These are phyloP conservation scores for Penicillium sp. DNA, from an alignment of 2,329 filamentous ascomycete species.

Conservation along the genomic window DNA sequence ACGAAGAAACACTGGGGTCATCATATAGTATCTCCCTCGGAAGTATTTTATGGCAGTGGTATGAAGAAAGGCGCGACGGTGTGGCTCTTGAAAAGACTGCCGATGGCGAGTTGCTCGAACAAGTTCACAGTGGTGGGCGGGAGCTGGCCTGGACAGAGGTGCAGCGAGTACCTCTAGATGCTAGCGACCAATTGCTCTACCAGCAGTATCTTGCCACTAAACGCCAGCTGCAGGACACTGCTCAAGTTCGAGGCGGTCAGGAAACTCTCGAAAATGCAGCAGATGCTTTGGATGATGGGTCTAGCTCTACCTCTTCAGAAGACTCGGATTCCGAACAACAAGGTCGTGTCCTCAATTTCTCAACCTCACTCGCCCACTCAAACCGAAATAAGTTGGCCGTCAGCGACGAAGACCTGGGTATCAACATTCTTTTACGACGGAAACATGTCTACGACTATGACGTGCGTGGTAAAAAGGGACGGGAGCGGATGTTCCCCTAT, in stretches of 20 bases:
- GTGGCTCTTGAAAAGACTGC: conserved; percentile 58
- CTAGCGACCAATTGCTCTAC: conserved; percentile 75
- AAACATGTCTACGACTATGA: conserved; percentile 94
- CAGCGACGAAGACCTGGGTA: conserved; percentile 84
- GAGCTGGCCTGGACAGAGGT: conserved; percentile 62
- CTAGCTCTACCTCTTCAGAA: conserved; percentile 83
- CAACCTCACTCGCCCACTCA: conserved; percentile 78
- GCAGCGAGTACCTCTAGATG: conserved; percentile 65
- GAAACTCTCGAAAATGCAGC: conserved; percentile 71
- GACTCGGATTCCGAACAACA: conserved; percentile 88
- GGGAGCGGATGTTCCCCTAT: conserved; percentile 89
- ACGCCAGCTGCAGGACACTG: conserved; percentile 78
- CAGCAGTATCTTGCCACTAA: conserved; percentile 91
- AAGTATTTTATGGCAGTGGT: conserved; percentile 76
- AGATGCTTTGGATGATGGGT: conserved; percentile 71
- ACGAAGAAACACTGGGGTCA: conserved; percentile 26
- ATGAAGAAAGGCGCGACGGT: conserved; percentile 66
- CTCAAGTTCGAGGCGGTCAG: conserved; percentile 68
- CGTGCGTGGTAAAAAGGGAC: conserved; percentile 83
- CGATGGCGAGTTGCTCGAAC: conserved; percentile 61
- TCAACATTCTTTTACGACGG: conserved; percentile 84
- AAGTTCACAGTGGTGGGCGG: conserved; percentile 64
- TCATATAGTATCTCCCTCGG: conserved; percentile 60
- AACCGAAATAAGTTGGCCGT: conserved; percentile 82
- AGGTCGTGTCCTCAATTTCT: conserved; percentile 86